Evolutionary conservation across 2,329 filamentous ascomycete species (phyloP).

Genomic region (Colletotrichum magnum): DNA sequence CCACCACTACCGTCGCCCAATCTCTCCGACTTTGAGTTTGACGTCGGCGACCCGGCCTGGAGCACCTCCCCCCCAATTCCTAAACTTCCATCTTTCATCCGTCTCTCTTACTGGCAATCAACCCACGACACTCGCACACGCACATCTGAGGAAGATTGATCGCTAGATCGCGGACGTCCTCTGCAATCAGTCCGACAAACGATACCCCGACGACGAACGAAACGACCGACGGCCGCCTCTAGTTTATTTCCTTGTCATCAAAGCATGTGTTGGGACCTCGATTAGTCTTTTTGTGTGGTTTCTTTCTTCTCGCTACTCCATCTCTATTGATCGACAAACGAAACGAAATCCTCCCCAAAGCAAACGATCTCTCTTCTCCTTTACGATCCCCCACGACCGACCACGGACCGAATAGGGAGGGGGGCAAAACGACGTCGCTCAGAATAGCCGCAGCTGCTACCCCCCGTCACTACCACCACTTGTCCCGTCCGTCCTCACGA

Average conservation of each 20-base stretch:
- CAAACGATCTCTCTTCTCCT: constrained; percentile 3
- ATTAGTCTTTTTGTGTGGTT: constrained; percentile 12
- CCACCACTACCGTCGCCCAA: constrained; percentile 4
- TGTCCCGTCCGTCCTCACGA: constrained; percentile 20
- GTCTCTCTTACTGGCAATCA: constrained; percentile 11
- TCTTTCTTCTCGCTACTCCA: not conserved
- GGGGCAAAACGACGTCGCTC: constrained; percentile 21
- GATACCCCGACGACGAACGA: constrained; percentile 33
- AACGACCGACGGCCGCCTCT: constrained; percentile 32
- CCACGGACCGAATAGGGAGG: constrained; percentile 7
- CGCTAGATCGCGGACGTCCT: not conserved
- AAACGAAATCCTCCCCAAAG: constrained; percentile 1
- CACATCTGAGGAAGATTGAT: no score
- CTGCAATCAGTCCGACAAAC: constrained; percentile 17
- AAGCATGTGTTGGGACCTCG: constrained; percentile 35
- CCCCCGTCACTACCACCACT: constrained; percentile 31
- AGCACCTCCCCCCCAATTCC: constrained; percentile 12
- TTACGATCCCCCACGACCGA: not conserved
- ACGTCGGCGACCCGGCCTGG: constrained; percentile 17
- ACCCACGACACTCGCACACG: constrained; percentile 5
- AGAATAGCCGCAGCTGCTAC: constrained; percentile 19
- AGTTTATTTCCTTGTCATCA: constrained; percentile 14
- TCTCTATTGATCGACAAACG: not conserved
- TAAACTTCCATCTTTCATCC: constrained; percentile 10
- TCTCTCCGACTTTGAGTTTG: constrained; percentile 1